Evolutionary conservation across 768 basidiomycete genomes (phyloP).

Genomic region (Leccinum subgranulosum): DNA sequence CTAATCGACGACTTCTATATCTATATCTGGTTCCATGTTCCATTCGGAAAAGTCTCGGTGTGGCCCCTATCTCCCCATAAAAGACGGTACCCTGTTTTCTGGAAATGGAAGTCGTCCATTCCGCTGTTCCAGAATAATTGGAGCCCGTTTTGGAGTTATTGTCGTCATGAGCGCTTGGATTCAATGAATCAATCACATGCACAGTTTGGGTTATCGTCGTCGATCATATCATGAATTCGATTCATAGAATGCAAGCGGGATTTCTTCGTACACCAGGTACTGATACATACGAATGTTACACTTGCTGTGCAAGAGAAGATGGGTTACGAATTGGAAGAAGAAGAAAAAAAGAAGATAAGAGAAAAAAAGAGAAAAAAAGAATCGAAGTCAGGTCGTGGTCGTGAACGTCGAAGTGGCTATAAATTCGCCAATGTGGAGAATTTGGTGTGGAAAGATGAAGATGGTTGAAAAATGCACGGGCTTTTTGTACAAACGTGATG

Average conservation of each 20-base stretch:
- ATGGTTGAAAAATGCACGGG: conserved; percentile 7
- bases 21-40: not conserved
- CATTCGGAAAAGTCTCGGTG: not conserved
- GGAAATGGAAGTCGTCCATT: not conserved
- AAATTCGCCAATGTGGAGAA: conserved; percentile 14
- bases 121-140: conserved; percentile 10
- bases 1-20: not conserved
- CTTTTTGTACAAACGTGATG: conserved; percentile 22
- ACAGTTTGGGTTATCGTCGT: conserved; percentile 6
- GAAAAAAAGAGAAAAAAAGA: conserved; percentile 7
- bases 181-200: conserved; percentile 3
- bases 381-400: conserved; percentile 2
- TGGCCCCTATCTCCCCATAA: not conserved
- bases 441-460: not conserved
- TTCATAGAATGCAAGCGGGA: conserved; percentile 20
- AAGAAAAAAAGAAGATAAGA: not conserved
- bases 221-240: conserved; percentile 1
- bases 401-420: conserved; percentile 28
- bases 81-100: not conserved
- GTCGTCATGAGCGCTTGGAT: not conserved
- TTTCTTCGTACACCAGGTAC: conserved; percentile 33
- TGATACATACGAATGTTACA: conserved; percentile 27
- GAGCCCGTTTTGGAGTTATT: not conserved
- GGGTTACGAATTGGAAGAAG: not conserved
- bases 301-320: conserved; percentile 8